phyloP scores from a whole-genome alignment of 495 filamentous ascomycete species.

The Pyrenula aspistea region DNA sequence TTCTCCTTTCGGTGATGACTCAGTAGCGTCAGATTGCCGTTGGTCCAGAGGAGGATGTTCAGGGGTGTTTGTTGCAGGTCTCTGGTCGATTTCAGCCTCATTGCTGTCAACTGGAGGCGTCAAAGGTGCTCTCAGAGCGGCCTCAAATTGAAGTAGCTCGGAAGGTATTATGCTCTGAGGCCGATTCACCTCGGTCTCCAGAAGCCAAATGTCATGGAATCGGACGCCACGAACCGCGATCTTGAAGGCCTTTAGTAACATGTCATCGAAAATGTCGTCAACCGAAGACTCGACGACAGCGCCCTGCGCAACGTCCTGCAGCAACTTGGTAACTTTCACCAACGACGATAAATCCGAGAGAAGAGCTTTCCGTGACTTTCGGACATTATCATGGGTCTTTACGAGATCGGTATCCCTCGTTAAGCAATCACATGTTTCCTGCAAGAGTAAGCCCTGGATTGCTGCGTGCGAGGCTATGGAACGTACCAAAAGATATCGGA shows the following conservation, averaged over 20 bases:
- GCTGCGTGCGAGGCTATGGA: neutral
- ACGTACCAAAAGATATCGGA: conserved; percentile 78
- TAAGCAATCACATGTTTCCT: conserved; percentile 84
- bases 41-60: neutral
- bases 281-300: conserved; percentile 43
- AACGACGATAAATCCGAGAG: conserved; percentile 80
- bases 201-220: conserved; percentile 83
- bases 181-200: conserved; percentile 45
- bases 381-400: conserved; percentile 59
- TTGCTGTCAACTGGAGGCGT: conserved; percentile 56
- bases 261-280: conserved; percentile 75
- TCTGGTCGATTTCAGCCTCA: conserved; percentile 1
- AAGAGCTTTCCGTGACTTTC: conserved; percentile 71
- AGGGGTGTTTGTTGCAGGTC: neutral
- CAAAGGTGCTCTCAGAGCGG: conserved; percentile 27
- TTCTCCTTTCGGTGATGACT: neutral
- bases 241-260: conserved; percentile 86
- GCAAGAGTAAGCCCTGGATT: neutral
- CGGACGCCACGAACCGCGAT: conserved; percentile 83
- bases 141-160: conserved; percentile 27
- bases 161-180: conserved; percentile 48
- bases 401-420: conserved; percentile 69
- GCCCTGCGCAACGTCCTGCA: conserved; percentile 52
- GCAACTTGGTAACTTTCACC: conserved; percentile 72
- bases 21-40: neutral